Conservation (phyloP, 2,329 filamentous ascomycete species). For the Drechslerella coelobrocha region DNA sequence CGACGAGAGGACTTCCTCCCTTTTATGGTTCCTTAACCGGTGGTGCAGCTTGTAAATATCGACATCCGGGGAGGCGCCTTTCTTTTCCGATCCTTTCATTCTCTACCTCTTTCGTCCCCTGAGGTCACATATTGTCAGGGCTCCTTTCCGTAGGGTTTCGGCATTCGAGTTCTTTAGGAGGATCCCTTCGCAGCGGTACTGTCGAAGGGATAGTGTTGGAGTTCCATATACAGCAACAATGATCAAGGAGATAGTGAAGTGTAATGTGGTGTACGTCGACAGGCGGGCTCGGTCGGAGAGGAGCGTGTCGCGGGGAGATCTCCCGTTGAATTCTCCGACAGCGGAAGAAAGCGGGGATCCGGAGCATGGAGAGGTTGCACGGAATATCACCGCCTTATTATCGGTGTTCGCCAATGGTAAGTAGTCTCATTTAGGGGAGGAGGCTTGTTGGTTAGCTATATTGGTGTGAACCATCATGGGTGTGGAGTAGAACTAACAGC, state of each 20-base stretch:
- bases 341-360: conserved; percentile 56
- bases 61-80: conserved; percentile 26
- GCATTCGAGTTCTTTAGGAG: conserved; percentile 24
- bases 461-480: conserved; percentile 11
- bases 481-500: too few relatives aligned
- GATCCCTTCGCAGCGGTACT: conserved; percentile 26
- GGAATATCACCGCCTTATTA: conserved; percentile 63
- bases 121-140: conserved; percentile 9
- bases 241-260: conserved; percentile 59
- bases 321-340: conserved; percentile 51
- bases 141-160: conserved; percentile 24
- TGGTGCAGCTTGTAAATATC: conserved; percentile 44
- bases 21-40: conserved; percentile 43
- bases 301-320: conserved; percentile 57
- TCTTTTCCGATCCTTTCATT: conserved; percentile 6
- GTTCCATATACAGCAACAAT: conserved; percentile 24
- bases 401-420: conserved; percentile 65
- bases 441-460: conserved; percentile 25
- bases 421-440: conserved; percentile 50
- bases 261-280: conserved; percentile 61
- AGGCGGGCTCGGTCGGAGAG: conserved; percentile 58
- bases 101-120: conserved; percentile 10
- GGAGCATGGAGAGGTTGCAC: conserved; percentile 60
- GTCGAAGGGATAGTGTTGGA: conserved; percentile 26
- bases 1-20: conserved; percentile 6